Evolutionary conservation across 2,329 filamentous ascomycete species (phyloP), one percentile per base, ranked within the genome.

Genomic region (Penicillium glabrum): DNA sequence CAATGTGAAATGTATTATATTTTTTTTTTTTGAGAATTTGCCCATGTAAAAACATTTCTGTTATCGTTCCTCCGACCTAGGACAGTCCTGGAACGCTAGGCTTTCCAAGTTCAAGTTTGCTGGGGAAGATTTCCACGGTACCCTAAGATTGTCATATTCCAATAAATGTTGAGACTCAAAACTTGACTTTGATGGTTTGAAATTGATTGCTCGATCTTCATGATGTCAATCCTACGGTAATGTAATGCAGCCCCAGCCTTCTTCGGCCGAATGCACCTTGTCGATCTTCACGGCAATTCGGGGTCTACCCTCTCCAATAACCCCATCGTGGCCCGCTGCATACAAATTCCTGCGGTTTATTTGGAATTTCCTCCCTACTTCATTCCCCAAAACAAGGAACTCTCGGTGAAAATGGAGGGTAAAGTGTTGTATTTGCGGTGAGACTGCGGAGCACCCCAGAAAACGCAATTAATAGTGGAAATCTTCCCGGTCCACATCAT

Each of bases 1-100:
- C 46, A 48, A 46, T 47, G 39, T 43, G 21, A 54, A 46, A 26
- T 60, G 57, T 59, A 57, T 51, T 24, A 54, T 59, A 57, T 55
- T 21, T 52, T 14, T 24, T 31, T 35, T 41, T 23, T 21, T 10
- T 11, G 14, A 13, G 6, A 19, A 4, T 8, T 19, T 39, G 19
- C 5, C 31, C 5, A 16, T 14, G 31, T 33, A 33, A 33, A 16
- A 16, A 2, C 2, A 33, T 3, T 33, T 33, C 13, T 33, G 31
- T 6, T 6, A 16, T 33, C 4, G 10, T 31, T 33, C 31, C 8
- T 8, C 26, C 26, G 8, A 26, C 26, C 6, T 26, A 8, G 26
- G 26, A 26, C 26, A 26, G 26, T 8, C 26, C 5, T 26, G 26
- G 26, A 8, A 26, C 26, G 26, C 7, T 8, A 26, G 7, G 7